Evolutionary conservation across 2,329 filamentous ascomycete species (phyloP).

Genomic region (Trichoderma koningiopsis): DNA sequence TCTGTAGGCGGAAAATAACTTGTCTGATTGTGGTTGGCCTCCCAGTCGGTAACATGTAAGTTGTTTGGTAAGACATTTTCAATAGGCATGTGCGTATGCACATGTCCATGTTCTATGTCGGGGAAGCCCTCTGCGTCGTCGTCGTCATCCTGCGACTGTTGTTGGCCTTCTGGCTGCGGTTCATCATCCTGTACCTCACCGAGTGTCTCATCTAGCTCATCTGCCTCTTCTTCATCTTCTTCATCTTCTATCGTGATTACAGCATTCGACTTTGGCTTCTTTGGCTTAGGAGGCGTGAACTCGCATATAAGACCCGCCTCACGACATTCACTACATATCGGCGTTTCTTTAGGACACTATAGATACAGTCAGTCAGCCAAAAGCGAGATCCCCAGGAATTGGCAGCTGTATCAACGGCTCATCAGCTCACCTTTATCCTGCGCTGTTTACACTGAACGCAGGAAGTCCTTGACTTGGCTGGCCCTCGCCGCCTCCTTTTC

Average conservation of each 20-base stretch:
- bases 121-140: conserved; percentile 28
- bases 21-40: conserved; percentile 28
- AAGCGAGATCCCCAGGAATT: neutral
- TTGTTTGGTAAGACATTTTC: conserved; percentile 34
- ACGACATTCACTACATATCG: conserved; percentile 44
- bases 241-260: conserved; percentile 29
- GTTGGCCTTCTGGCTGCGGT: neutral
- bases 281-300: conserved; percentile 42
- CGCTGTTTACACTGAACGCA: conserved; percentile 41
- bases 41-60: conserved; percentile 29
- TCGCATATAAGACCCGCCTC: conserved; percentile 39
- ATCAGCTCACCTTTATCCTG: conserved; percentile 43
- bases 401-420: neutral
- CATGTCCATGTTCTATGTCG: conserved; percentile 27
- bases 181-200: conserved; percentile 25
- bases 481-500: conserved; percentile 30
- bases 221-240: conserved; percentile 26
- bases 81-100: conserved; percentile 37
- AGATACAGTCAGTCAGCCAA: conserved; percentile 28
- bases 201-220: conserved; percentile 13
- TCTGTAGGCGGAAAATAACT: conserved; percentile 37
- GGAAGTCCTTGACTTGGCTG: conserved; percentile 38
- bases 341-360: conserved; percentile 48
- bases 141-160: conserved; percentile 22
- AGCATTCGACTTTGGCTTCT: conserved; percentile 32